Conservation (phyloP, 768 basidiomycete species). For the Calocera cornea region DNA sequence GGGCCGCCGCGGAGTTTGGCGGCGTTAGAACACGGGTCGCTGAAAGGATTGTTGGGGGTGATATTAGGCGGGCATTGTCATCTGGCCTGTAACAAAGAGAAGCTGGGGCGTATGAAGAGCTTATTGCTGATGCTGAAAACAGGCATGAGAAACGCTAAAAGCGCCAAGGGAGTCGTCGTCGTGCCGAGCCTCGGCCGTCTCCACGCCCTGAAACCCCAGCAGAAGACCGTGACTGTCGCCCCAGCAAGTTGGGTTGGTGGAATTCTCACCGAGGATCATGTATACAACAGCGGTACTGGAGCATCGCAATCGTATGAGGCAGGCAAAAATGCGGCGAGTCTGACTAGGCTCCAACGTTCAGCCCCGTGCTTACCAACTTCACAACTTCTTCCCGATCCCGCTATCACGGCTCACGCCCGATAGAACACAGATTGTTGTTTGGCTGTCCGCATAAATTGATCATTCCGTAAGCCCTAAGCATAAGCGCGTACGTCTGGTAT, state of each 20-base stretch:
- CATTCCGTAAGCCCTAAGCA: constrained; percentile 3
- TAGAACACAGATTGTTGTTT: too few species aligned
- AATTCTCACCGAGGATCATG: too few species aligned
- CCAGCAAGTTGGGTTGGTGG: too few species aligned
- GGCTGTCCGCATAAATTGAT: constrained; percentile 4
- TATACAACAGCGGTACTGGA: too few species aligned
- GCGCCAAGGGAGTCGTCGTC: background rate
- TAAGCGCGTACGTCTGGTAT: constrained; percentile 2
- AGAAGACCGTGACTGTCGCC: background rate
- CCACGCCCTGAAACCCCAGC: background rate
- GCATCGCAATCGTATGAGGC: background rate
- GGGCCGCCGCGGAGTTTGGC: background rate
- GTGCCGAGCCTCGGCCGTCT: background rate
- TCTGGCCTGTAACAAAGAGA: background rate
- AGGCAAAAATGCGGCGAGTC: background rate
- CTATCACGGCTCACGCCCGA: background rate
- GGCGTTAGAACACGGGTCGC: background rate
- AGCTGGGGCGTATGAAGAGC: background rate
- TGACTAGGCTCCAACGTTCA: background rate
- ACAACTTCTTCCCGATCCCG: background rate
- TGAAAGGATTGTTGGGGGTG: background rate
- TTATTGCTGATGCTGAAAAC: background rate
- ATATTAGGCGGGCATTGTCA: background rate
- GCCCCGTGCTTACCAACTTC: background rate
- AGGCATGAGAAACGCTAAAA: background rate